Evolutionary conservation across 164 flowering plant genomes (phyloP).

Genomic region (Tetracentron sinense): DNA sequence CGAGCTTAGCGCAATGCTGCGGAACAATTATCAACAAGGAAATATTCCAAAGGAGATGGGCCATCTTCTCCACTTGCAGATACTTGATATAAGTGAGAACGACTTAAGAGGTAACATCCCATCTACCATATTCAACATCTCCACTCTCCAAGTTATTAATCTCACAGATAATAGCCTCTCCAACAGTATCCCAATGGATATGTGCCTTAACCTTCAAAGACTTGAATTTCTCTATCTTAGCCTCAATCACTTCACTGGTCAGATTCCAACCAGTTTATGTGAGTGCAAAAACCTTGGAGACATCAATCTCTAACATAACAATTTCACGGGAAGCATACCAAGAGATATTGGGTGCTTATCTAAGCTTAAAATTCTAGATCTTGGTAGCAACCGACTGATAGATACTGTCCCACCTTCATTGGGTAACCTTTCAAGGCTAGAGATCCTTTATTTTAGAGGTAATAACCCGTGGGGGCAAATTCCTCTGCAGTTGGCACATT

Average conservation of each 20-base stretch:
- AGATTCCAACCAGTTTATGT: conserved; percentile 9
- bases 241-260: neutral
- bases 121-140: conserved; percentile 15
- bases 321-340: conserved; percentile 12
- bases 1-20: neutral
- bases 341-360: conserved; percentile 1
- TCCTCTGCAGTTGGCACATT: neutral
- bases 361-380: neutral
- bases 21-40: conserved; percentile 7
- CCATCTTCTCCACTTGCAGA: conserved; percentile 6
- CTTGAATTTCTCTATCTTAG: conserved; percentile 1
- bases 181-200: conserved; percentile 8
- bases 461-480: neutral
- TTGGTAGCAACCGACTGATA: neutral
- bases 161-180: conserved; percentile 12
- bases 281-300: conserved; percentile 1
- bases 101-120: conserved; percentile 15
- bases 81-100: conserved; percentile 7
- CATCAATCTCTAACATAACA: conserved; percentile 5
- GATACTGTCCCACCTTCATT: neutral
- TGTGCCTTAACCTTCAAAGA: conserved; percentile 1
- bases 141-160: conserved; percentile 8
- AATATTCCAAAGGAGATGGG: conserved; percentile 14
- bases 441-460: neutral
- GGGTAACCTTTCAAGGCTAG: neutral